Base-by-base conservation (phyloP, 306 rosid species). In the Quercus engelmannii region DNA sequence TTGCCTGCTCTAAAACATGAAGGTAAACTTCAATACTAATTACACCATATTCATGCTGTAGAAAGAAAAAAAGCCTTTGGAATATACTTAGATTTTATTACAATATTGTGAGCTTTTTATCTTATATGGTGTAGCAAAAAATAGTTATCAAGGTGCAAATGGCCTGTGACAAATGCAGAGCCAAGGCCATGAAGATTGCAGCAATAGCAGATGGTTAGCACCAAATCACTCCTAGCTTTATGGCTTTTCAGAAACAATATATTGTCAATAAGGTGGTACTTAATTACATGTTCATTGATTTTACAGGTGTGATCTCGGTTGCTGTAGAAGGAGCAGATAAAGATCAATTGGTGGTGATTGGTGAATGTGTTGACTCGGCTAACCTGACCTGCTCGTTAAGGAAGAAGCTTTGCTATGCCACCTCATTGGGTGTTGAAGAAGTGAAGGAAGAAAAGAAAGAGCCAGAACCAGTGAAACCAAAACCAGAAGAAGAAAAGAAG, bases 181-280 rank as follows among this genome's bases (percentile, higher is more conserved):
- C 77, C 54, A 84, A 77, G 68, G 87, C 85, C 82, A 70, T 87
- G 77, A 74, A 78, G 76, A 85, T 82, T 64, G 87, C 87, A 0
- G 79, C 83, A 4, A 55, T 1, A 11, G 77, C 75, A 54, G 4
- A 41, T 1, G 87, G 81, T 77, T 65, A 6, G 25, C 15, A 78
- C 55, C 19, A 9, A n/a, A 46, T 0, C 18, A 2, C 2, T 28
- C 21, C 21, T 55, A 30, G 18, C 46, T 64, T 25, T 6, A 1
- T 2, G 10, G n/a, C 46, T 3, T 28, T 33, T 28, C 21, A 4
- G 5, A 33, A 33, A 15, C 41, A 3, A 8, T 31, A 6, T 18
- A 18, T 67, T 20, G 6, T 31, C 51, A 67, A 5, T 2, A 5
- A 23, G 14, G 9, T 5, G 28, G 4, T 18, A 30, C 38, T 10